A percentile compares a stretch with the other conserved stretches of the same genome.
Conservation (phyloP, 257 asterid species). For the Solanum chaucha region DNA sequence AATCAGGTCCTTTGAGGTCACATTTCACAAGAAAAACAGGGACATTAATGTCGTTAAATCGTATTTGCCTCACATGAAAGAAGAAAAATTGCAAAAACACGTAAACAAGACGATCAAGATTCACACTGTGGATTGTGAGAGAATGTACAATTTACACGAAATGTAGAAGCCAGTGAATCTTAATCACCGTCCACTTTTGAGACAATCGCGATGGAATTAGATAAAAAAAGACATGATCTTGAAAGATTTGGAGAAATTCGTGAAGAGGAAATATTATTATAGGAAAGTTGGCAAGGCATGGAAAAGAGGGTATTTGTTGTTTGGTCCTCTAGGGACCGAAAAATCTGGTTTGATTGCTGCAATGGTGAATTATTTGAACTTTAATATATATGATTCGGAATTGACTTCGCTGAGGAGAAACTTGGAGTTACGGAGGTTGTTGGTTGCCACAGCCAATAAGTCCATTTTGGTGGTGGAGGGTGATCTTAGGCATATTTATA, state of each 20-base stretch:
- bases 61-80: slow-evolving; percentile 11
- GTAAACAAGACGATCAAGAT: neutral
- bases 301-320: slow-evolving; percentile 23
- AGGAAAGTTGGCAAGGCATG: slow-evolving; percentile 24
- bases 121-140: neutral
- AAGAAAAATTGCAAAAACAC: neutral
- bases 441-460: slow-evolving; percentile 3
- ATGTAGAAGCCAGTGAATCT: slow-evolving; percentile 5
- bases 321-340: slow-evolving; percentile 2
- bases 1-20: slow-evolving; percentile 8
- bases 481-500: too few species aligned
- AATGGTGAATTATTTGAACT: neutral
- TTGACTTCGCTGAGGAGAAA: neutral
- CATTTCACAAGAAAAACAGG: slow-evolving; percentile 4
- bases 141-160: neutral
- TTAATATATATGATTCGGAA: slow-evolving; percentile 5
- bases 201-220: slow-evolving; percentile 21
- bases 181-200: slow-evolving; percentile 22
- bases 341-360: neutral
- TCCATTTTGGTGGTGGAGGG: slow-evolving; percentile 4
- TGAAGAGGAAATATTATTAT: slow-evolving; percentile 8
- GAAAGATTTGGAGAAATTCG: slow-evolving; percentile 13
- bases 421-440: neutral
- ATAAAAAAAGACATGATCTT: neutral
- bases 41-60: neutral